Conservation (phyloP, 2,329 filamentous ascomycete species). For the Sporothrix globosa region DNA sequence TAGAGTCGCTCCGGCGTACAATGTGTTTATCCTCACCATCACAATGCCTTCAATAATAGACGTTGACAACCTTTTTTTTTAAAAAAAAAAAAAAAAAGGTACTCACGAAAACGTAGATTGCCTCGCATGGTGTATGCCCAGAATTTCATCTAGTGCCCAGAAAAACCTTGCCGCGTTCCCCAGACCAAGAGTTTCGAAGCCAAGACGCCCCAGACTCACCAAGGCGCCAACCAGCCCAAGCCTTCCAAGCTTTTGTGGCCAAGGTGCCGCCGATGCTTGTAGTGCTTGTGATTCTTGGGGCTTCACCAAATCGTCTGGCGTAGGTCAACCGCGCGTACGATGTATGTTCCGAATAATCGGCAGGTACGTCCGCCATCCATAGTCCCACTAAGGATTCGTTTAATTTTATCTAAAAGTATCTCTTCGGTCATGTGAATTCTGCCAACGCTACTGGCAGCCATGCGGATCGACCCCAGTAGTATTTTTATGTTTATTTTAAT, state of each 20-base stretch:
- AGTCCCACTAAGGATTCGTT: background rate
- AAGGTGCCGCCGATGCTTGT: background rate
- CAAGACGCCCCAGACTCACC: background rate
- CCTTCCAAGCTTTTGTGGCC: slow-evolving; percentile 7
- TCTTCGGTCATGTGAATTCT: too few species aligned
- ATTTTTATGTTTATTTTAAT: background rate
- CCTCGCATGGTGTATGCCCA: background rate
- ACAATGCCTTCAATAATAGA: background rate
- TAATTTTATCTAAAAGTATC: too few species aligned
- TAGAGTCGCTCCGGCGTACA: background rate
- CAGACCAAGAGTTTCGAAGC: background rate
- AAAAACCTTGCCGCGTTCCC: background rate
- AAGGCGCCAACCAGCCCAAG: background rate
- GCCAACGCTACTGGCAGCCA: too few species aligned
- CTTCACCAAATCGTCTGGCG: too few species aligned
- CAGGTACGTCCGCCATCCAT: background rate
- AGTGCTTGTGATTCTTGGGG: background rate
- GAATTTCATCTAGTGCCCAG: background rate
- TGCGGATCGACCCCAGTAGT: too few species aligned
- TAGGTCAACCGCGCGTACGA: too few species aligned
- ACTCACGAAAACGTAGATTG: too few species aligned
- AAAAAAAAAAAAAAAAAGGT: background rate
- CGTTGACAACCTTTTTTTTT: background rate
- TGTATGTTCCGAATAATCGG: background rate
- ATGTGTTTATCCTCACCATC: background rate